phyloP scores from a whole-genome alignment of 2,329 filamentous ascomycete genomes.

The Thielaviopsis ethacetica region DNA sequence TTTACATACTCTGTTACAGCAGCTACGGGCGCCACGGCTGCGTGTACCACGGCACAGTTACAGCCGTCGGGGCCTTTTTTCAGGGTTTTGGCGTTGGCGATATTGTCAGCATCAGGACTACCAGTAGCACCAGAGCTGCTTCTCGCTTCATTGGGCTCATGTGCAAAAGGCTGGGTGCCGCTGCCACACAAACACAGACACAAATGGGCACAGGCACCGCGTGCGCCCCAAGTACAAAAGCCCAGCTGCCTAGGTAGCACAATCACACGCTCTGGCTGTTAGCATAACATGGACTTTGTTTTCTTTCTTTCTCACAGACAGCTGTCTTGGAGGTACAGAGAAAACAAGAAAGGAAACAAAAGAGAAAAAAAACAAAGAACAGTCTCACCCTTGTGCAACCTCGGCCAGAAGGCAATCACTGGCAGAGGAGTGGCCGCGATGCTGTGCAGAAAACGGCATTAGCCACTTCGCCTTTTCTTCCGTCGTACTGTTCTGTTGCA shows the following conservation, averaged over 20 bases:
- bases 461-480: background rate
- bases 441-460: constrained; percentile 8
- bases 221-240: constrained; percentile 43
- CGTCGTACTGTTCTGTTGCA: background rate
- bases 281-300: too few species aligned
- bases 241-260: constrained; percentile 25
- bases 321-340: background rate
- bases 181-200: background rate
- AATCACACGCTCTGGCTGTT: background rate
- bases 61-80: background rate
- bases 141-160: too few species aligned
- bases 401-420: constrained; percentile 29
- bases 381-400: constrained; percentile 4
- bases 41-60: background rate
- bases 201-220: constrained; percentile 23
- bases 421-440: constrained; percentile 22
- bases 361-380: background rate
- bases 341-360: background rate
- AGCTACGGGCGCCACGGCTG: background rate
- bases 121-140: background rate
- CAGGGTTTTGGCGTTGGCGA: background rate
- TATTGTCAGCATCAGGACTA: background rate
- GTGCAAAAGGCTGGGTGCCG: background rate
- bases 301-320: background rate
- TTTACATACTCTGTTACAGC: background rate